A percentile compares a stretch with the other conserved stretches of the same genome.
phyloP scores from a whole-genome alignment of 2,329 filamentous ascomycete genomes.

The Curvularia sp. region DNA sequence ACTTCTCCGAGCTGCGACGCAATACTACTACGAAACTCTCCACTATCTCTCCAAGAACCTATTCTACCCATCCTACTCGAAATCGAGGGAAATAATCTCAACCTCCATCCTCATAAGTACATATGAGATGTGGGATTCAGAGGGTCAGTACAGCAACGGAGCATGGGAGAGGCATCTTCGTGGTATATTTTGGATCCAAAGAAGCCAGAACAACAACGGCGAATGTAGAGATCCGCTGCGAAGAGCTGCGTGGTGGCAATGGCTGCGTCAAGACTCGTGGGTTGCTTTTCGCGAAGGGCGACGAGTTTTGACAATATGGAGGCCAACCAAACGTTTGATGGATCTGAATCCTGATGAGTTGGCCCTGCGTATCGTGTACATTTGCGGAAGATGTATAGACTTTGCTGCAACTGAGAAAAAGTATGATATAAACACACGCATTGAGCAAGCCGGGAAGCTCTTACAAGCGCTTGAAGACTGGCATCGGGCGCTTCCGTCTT shows the following conservation, averaged over 20 bases:
- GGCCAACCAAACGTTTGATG: slow-evolving; percentile 58
- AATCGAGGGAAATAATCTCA: slow-evolving; percentile 64
- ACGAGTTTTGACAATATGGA: slow-evolving; percentile 66
- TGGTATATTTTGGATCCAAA: slow-evolving; percentile 71
- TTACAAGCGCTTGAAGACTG: slow-evolving; percentile 61
- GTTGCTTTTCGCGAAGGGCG: slow-evolving; percentile 67
- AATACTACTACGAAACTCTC: slow-evolving; percentile 69
- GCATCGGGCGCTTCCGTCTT: slow-evolving; percentile 54
- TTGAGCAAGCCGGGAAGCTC: slow-evolving; percentile 57
- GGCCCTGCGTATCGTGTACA: slow-evolving; percentile 61
- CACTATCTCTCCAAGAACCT: slow-evolving; percentile 68
- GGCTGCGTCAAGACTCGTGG: slow-evolving; percentile 72
- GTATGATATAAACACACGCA: slow-evolving; percentile 54
- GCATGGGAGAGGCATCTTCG: slow-evolving; percentile 69
- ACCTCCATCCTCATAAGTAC: slow-evolving; percentile 68
- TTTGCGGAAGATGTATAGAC: slow-evolving; percentile 65
- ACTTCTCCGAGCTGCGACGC: slow-evolving; percentile 50
- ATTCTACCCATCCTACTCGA: slow-evolving; percentile 64
- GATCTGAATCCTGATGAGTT: slow-evolving; percentile 63
- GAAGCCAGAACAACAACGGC: slow-evolving; percentile 68
- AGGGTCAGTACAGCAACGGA: slow-evolving; percentile 51
- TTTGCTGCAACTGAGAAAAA: slow-evolving; percentile 63
- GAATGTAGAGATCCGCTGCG: slow-evolving; percentile 62
- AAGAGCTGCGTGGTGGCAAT: slow-evolving; percentile 70
- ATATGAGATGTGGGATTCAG: slow-evolving; percentile 71